phyloP scores from a whole-genome alignment of 2,329 filamentous ascomycete species.

The Pyricularia pennisetigena region DNA sequence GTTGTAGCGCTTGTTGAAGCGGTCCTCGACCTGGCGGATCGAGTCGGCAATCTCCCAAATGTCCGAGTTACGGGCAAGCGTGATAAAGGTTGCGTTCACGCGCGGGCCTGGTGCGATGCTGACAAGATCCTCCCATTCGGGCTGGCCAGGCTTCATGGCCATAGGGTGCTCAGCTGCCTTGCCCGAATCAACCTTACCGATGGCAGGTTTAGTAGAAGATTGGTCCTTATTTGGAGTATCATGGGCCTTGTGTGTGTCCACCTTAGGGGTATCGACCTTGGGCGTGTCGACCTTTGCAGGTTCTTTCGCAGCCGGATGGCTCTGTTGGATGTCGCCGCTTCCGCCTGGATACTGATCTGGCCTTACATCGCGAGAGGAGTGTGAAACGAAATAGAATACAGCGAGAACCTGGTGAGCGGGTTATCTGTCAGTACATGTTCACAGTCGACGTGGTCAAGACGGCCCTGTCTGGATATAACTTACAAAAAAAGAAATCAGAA shows the following conservation, averaged over 20 bases:
- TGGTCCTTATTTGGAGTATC: conserved; percentile 9
- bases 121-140: conserved; percentile 41
- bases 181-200: conserved; percentile 15
- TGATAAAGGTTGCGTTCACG: conserved; percentile 97
- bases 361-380: conserved; percentile 33
- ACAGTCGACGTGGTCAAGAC: not conserved
- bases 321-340: conserved; percentile 7
- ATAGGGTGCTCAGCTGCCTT: conserved; percentile 34
- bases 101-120: conserved; percentile 55
- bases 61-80: conserved; percentile 84
- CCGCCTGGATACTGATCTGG: not conserved
- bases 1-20: conserved; percentile 93
- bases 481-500: conserved; percentile 80
- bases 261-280: not conserved
- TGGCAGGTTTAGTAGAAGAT: conserved; percentile 6
- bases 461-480: not conserved
- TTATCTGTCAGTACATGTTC: not conserved
- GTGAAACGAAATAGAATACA: conserved; percentile 75
- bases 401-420: conserved; percentile 43
- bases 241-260: conserved; percentile 1
- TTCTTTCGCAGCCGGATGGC: conserved; percentile 9
- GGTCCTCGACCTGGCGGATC: conserved; percentile 93
- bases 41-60: conserved; percentile 95
- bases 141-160: conserved; percentile 39
- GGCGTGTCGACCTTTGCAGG: not conserved